These are phyloP conservation scores for Trapa bicornis DNA, from an alignment of 345 rosid genomes.

Conservation along the genomic window DNA sequence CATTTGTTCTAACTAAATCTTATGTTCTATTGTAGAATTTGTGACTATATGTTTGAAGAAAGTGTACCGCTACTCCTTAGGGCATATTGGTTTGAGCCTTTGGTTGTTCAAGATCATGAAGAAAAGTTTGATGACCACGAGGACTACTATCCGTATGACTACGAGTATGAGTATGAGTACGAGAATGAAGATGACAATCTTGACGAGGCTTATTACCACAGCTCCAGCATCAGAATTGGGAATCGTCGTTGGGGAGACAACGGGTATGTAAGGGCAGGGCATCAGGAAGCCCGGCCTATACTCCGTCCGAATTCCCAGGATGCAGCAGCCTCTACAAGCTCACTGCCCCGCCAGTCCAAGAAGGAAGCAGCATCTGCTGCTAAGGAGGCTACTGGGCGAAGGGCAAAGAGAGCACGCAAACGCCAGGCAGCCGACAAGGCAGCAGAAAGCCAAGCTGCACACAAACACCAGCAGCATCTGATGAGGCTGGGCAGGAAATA, in stretches of 20 bases:
- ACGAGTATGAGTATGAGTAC: too few species aligned
- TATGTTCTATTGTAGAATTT: neutral
- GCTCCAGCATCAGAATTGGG: conserved; percentile 48
- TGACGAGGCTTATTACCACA: neutral
- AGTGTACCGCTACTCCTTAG: too few species aligned
- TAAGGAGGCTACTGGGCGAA: conserved; percentile 41
- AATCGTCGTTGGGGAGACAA: conserved; percentile 92
- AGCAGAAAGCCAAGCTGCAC: conserved; percentile 7
- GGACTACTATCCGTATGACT: too few species aligned
- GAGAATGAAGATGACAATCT: too few species aligned
- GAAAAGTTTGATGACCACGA: neutral
- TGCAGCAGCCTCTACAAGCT: conserved; percentile 26
- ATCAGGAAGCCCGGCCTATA: conserved; percentile 76
- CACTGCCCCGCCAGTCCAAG: conserved; percentile 40
- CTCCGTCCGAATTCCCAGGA: conserved; percentile 17
- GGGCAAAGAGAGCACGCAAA: conserved; percentile 83
- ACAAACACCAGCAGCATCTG: neutral
- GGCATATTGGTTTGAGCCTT: too few species aligned
- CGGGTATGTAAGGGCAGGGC: conserved; percentile 76
- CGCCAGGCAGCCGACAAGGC: conserved; percentile 94
- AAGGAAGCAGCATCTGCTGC: conserved; percentile 33
- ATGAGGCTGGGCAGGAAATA: neutral
- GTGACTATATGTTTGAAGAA: too few species aligned
- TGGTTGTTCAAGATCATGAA: neutral
- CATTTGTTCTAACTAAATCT: neutral